Evolutionary conservation across 2,329 filamentous ascomycete species (phyloP).

Genomic region (Pseudogymnoascus sp.): DNA sequence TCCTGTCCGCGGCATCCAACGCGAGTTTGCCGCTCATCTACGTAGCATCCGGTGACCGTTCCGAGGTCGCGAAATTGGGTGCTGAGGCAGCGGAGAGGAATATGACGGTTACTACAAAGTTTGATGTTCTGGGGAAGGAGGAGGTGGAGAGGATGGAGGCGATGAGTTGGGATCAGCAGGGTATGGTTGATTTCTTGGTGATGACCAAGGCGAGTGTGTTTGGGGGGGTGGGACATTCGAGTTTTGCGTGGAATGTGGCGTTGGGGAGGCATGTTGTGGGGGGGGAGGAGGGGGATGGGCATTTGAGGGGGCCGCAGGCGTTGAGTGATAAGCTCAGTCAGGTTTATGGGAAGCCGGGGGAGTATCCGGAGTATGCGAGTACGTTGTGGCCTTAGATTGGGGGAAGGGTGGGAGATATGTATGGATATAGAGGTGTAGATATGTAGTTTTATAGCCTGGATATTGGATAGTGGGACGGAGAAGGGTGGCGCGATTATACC

Average conservation of each 20-base stretch:
- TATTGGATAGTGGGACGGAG: background rate
- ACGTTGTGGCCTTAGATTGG: slow-evolving; percentile 19
- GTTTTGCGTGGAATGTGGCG: slow-evolving; percentile 15
- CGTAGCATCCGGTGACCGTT: slow-evolving; percentile 12
- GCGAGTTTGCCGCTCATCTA: slow-evolving; percentile 13
- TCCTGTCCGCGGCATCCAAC: slow-evolving; percentile 8
- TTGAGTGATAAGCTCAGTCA: slow-evolving; percentile 21
- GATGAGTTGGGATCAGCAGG: slow-evolving; percentile 15
- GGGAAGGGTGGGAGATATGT: background rate
- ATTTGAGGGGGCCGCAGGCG: slow-evolving; percentile 17
- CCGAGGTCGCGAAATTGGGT: slow-evolving; percentile 8
- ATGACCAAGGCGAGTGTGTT: slow-evolving; percentile 11
- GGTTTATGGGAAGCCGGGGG: slow-evolving; percentile 17
- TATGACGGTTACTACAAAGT: slow-evolving; percentile 12
- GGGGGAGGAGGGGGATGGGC: background rate
- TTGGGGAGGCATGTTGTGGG: slow-evolving; percentile 19
- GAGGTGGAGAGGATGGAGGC: background rate
- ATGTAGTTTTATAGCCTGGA: background rate
- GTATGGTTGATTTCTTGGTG: slow-evolving; percentile 14
- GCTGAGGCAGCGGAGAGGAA: slow-evolving; percentile 4
- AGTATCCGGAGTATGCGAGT: slow-evolving; percentile 18
- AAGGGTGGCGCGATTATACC: background rate
- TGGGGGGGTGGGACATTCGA: slow-evolving; percentile 11
- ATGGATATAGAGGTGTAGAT: background rate
- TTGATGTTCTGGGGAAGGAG: slow-evolving; percentile 1